These are phyloP conservation scores for Termitomyces sp. DNA, from an alignment of 768 basidiomycete species.

Conservation along the genomic window DNA sequence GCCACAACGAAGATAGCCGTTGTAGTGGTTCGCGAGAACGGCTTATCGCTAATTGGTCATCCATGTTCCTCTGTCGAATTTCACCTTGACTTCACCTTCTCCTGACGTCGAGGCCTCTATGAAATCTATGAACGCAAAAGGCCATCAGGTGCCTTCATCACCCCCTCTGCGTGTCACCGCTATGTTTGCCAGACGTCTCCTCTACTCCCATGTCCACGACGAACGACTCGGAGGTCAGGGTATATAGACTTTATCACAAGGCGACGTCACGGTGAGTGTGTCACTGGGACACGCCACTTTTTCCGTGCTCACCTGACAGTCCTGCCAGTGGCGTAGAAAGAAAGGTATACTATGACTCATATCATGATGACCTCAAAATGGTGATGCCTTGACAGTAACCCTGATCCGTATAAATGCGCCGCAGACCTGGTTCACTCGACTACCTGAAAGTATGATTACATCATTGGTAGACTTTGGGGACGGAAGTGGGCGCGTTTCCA, in stretches of 20 bases:
- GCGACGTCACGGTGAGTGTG: background rate
- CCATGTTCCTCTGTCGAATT: background rate
- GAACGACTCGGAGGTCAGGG: background rate
- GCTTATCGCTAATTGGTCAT: background rate
- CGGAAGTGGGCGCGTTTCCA: background rate
- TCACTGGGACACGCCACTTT: background rate
- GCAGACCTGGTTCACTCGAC: background rate
- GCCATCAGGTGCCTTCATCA: background rate
- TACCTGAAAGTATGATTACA: background rate
- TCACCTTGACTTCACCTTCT: background rate
- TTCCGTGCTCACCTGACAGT: background rate
- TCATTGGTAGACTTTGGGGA: background rate
- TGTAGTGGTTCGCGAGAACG: background rate
- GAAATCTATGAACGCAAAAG: background rate
- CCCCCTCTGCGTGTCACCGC: background rate
- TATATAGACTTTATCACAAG: background rate
- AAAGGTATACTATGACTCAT: background rate
- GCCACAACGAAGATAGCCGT: background rate
- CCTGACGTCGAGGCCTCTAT: background rate
- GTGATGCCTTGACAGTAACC: background rate
- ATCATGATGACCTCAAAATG: too few relatives aligned
- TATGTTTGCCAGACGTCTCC: background rate
- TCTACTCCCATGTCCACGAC: background rate
- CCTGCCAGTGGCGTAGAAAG: background rate
- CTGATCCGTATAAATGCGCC: background rate